Percentiles rank a stretch among this genome's conserved stretches.
phyloP scores from a whole-genome alignment of 768 basidiomycete genomes.

The Galerina sulciceps region DNA sequence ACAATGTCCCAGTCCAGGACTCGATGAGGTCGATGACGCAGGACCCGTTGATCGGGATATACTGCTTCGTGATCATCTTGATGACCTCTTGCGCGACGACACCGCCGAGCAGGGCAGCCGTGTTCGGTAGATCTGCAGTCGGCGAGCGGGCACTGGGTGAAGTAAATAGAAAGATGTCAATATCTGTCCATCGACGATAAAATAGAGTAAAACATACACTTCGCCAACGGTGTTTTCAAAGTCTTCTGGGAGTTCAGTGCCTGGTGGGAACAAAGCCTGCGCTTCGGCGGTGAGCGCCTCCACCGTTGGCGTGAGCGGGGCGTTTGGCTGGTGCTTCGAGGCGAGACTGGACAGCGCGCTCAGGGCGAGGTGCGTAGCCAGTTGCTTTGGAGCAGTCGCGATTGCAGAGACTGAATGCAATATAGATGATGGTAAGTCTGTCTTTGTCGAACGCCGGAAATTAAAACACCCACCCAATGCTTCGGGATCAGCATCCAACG shows the following conservation, averaged over 20 bases:
- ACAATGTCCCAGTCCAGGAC: conserved; percentile 70
- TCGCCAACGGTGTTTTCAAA: conserved; percentile 72
- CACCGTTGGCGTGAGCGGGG: conserved; percentile 39
- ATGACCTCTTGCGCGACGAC: conserved; percentile 95
- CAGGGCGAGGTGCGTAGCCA: conserved; percentile 75
- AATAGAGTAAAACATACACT: conserved; percentile 56
- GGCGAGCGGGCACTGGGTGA: conserved; percentile 71
- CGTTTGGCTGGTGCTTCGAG: conserved; percentile 29
- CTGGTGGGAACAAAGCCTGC: conserved; percentile 51
- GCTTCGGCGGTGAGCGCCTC: conserved; percentile 60
- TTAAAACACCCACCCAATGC: conserved; percentile 48
- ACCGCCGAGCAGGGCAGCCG: conserved; percentile 91
- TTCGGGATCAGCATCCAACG: conserved; percentile 51
- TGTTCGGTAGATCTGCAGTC: conserved; percentile 88
- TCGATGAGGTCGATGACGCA: conserved; percentile 86
- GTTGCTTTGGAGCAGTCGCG: conserved; percentile 51
- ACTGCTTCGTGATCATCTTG: conserved; percentile 96
- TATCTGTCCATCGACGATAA: conserved; percentile 8
- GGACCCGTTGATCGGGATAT: conserved; percentile 86
- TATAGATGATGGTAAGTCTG: not conserved
- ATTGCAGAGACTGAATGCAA: conserved; percentile 44
- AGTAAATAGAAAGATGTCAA: not conserved
- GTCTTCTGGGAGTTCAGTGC: conserved; percentile 54
- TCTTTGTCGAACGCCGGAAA: conserved; percentile 5
- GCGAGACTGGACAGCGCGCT: conserved; percentile 54